phyloP scores from a whole-genome alignment of 2,329 filamentous ascomycete species.

The Drechslerella coelobrocha region DNA sequence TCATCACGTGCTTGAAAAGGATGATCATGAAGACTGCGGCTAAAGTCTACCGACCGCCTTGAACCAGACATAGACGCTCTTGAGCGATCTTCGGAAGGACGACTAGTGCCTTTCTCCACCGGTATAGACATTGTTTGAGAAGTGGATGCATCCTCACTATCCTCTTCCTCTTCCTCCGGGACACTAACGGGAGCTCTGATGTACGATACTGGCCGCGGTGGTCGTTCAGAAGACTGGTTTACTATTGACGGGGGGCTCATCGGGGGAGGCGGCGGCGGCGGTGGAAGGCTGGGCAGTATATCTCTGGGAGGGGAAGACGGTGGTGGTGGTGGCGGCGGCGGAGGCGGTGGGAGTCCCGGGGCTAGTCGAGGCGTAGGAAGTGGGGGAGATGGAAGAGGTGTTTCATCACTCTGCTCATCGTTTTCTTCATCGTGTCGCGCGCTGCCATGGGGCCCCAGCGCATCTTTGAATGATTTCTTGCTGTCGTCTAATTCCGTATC shows the following conservation, averaged over 20 bases:
- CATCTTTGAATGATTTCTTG: conserved; percentile 92
- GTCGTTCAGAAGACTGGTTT: conserved; percentile 17
- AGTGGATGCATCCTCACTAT: conserved; percentile 20
- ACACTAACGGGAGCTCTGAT: conserved; percentile 26
- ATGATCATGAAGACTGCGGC: conserved; percentile 74
- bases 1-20: conserved; percentile 82
- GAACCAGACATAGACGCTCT: conserved; percentile 33
- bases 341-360: conserved; percentile 68
- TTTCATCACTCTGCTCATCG: conserved; percentile 53
- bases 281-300: conserved; percentile 63
- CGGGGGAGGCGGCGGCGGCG: conserved; percentile 68
- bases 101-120: conserved; percentile 17
- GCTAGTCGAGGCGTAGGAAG: conserved; percentile 58
- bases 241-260: conserved; percentile 56
- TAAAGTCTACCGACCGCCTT: conserved; percentile 73
- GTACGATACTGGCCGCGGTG: conserved; percentile 31
- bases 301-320: conserved; percentile 9
- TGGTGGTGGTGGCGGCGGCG: conserved; percentile 66
- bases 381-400: conserved; percentile 53
- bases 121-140: conserved; percentile 51
- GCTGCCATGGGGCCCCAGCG: conserved; percentile 69
- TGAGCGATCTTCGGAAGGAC: conserved; percentile 36
- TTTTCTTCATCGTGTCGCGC: conserved; percentile 30
- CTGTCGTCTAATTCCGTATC: conserved; percentile 90
- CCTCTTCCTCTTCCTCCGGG: conserved; percentile 28